Percentiles rank a stretch among this genome's conserved stretches.
Evolutionary conservation across 192 early-diverging fungal species (phyloP).

Genomic region (Linnemannia schmuckeri): DNA sequence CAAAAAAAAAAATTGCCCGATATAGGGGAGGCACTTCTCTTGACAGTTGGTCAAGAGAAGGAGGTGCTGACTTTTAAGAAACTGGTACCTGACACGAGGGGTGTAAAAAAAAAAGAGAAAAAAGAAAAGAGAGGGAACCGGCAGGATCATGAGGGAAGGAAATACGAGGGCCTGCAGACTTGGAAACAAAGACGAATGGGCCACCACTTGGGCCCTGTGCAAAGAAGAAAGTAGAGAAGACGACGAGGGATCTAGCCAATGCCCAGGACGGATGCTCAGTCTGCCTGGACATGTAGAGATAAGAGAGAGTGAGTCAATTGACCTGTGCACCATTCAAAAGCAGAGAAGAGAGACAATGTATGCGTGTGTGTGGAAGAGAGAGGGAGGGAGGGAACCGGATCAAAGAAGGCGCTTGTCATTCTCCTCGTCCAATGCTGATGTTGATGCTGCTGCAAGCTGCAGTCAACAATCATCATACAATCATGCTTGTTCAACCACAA

Average conservation of each 20-base stretch:
- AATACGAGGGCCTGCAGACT: neutral
- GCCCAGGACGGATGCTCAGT: conserved; percentile 7
- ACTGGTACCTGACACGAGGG: conserved; percentile 1
- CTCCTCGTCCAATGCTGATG: too few relatives aligned
- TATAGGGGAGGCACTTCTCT: too few relatives aligned
- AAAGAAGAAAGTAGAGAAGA: neutral
- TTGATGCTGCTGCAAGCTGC: neutral
- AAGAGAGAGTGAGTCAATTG: neutral
- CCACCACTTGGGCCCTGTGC: neutral
- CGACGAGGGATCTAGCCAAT: neutral
- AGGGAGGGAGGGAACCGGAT: neutral
- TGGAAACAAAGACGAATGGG: neutral
- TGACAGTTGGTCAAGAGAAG: neutral
- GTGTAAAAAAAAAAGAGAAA: neutral
- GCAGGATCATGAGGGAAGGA: neutral
- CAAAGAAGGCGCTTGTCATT: neutral
- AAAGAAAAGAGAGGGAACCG: neutral
- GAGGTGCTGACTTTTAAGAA: neutral
- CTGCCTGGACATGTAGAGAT: neutral
- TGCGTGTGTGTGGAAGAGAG: neutral
- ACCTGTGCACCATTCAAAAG: neutral
- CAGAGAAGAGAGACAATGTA: neutral
- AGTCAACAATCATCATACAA: neutral
- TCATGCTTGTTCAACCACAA: neutral
- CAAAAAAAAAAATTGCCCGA: neutral